These are phyloP conservation scores for Castanea sativa DNA, from an alignment of 306 rosid species.

Conservation along the genomic window DNA sequence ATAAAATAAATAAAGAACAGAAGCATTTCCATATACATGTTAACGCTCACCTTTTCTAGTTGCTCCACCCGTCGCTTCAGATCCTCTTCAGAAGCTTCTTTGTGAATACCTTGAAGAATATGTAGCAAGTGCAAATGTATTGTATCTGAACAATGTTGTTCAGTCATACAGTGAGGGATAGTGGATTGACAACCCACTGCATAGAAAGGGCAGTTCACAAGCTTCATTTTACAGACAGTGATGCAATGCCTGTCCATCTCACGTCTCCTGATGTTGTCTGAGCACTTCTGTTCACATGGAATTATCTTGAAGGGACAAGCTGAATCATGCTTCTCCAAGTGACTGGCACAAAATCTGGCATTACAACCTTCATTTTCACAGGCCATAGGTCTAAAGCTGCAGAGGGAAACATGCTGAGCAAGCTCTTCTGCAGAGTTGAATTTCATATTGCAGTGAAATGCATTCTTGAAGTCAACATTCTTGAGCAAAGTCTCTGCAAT, in stretches of 20 bases:
- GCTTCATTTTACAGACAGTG: slow-evolving; percentile 84
- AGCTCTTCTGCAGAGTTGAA: slow-evolving; percentile 49
- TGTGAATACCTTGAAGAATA: slow-evolving; percentile 54
- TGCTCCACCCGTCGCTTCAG: slow-evolving; percentile 48
- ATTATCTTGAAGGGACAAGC: slow-evolving; percentile 75
- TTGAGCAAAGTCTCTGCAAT: slow-evolving; percentile 46
- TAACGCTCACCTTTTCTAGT: slow-evolving; percentile 54
- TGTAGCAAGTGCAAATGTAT: slow-evolving; percentile 53
- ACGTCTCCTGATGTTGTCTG: slow-evolving; percentile 59
- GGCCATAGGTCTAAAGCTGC: slow-evolving; percentile 52
- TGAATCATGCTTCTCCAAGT: slow-evolving; percentile 62
- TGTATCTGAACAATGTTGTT: slow-evolving; percentile 49
- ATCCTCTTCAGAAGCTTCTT: slow-evolving; percentile 50
- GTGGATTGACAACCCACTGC: slow-evolving; percentile 66
- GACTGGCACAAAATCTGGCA: slow-evolving; percentile 51
- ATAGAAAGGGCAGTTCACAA: slow-evolving; percentile 79
- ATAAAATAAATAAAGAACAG: background rate
- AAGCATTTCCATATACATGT: background rate
- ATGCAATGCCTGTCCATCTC: slow-evolving; percentile 92
- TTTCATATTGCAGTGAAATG: slow-evolving; percentile 54
- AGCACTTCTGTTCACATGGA: slow-evolving; percentile 77
- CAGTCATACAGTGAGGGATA: slow-evolving; percentile 49
- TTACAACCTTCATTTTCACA: slow-evolving; percentile 70
- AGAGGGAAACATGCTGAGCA: slow-evolving; percentile 39
- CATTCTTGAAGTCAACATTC: slow-evolving; percentile 71